Evolutionary conservation across 805 yeast species (phyloP).

Genomic region (Saccharomycopsis fibuligera): DNA sequence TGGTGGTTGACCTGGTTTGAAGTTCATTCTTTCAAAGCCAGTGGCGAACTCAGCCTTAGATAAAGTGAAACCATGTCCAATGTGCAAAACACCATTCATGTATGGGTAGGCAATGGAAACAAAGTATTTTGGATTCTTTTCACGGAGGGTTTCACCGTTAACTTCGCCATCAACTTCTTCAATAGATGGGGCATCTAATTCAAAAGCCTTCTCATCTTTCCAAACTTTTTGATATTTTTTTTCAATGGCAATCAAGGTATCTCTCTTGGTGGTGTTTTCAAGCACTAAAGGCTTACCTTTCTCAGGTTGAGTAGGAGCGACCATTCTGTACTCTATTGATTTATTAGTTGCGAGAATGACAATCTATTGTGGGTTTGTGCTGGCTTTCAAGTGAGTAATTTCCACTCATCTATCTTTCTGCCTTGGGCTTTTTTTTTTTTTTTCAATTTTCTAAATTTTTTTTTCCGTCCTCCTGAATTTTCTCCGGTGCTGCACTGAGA

Average conservation of each 20-base stretch:
- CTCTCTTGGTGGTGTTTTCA: conserved; percentile 85
- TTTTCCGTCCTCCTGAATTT: too few relatives aligned
- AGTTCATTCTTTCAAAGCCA: conserved; percentile 93
- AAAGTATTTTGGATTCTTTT: conserved; percentile 78
- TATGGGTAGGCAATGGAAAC: conserved; percentile 97
- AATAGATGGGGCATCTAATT: conserved; percentile 77
- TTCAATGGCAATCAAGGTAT: conserved; percentile 83
- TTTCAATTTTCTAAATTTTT: too few relatives aligned
- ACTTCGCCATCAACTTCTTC: conserved; percentile 54
- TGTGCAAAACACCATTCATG: conserved; percentile 97
- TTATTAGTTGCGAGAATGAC: too few relatives aligned
- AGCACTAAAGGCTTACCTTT: conserved; percentile 27
- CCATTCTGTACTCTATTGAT: too few relatives aligned
- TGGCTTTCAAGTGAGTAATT: too few relatives aligned
- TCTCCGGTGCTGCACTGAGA: too few relatives aligned
- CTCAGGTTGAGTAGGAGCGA: too few relatives aligned
- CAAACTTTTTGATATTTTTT: conserved; percentile 81
- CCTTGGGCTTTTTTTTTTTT: too few relatives aligned
- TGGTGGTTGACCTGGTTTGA: conserved; percentile 29
- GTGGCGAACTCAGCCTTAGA: conserved; percentile 89
- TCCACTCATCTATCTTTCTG: too few relatives aligned
- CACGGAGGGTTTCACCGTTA: conserved; percentile 62
- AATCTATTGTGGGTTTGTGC: too few relatives aligned
- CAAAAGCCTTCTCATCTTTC: conserved; percentile 82
- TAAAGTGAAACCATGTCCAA: conserved; percentile 93